Conservation (phyloP, 2,329 filamentous ascomycete species). For the Thermoascus crustaceus region DNA sequence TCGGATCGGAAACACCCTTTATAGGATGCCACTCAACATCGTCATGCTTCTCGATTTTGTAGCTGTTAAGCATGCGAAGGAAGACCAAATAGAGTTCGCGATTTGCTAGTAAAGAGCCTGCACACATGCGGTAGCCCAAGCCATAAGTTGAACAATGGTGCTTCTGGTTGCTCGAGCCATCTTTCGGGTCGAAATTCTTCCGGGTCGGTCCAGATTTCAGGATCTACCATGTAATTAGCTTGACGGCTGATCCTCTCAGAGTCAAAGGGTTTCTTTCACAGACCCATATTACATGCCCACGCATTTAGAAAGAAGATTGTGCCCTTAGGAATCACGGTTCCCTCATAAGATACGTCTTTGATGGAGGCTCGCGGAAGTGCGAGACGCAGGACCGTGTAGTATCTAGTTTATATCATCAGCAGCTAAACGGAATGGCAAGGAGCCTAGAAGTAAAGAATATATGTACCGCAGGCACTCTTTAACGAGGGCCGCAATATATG, state of each 20-base stretch:
- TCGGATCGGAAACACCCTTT: slow-evolving; percentile 52
- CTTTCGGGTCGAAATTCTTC: slow-evolving; percentile 53
- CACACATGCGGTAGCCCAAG: slow-evolving; percentile 60
- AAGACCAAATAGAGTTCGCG: slow-evolving; percentile 58
- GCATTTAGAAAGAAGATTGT: slow-evolving; percentile 59
- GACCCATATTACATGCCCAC: slow-evolving; percentile 63
- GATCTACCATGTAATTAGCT: slow-evolving; percentile 30
- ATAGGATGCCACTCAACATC: slow-evolving; percentile 53
- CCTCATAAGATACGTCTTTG: slow-evolving; percentile 52
- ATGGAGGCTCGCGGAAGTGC: slow-evolving; percentile 55
- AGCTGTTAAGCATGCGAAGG: slow-evolving; percentile 54
- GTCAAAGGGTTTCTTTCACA: slow-evolving; percentile 12
- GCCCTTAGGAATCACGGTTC: slow-evolving; percentile 51
- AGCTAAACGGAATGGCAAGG: too few relatives aligned
- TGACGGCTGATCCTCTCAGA: slow-evolving; percentile 1
- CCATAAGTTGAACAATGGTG: slow-evolving; percentile 59
- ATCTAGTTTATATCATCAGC: slow-evolving; percentile 27
- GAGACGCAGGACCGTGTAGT: slow-evolving; percentile 56
- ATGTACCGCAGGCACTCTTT: slow-evolving; percentile 50
- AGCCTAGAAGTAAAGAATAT: neutral
- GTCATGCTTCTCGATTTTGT: slow-evolving; percentile 49
- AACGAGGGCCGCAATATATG: slow-evolving; percentile 56
- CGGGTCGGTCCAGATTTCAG: slow-evolving; percentile 51
- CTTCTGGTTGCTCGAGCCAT: slow-evolving; percentile 56
- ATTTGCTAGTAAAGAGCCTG: slow-evolving; percentile 55